Conservation (phyloP, 2,329 filamentous ascomycete genomes). For the Diaporthe capsici region DNA sequence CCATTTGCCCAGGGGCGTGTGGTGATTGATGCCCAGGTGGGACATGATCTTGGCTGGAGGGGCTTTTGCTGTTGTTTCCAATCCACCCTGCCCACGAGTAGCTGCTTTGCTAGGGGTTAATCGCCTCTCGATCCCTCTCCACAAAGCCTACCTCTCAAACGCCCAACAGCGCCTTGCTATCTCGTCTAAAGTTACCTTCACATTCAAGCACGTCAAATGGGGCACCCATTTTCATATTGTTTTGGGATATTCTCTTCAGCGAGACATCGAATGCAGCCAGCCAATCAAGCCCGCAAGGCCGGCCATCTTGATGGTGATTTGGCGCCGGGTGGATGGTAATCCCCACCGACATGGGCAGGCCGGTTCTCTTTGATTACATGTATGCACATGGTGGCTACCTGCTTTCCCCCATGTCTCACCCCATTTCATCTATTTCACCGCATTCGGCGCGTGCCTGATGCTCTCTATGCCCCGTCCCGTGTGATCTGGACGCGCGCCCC, state of each 20-base stretch:
- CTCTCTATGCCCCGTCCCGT: neutral
- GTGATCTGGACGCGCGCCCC: neutral
- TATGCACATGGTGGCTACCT: neutral
- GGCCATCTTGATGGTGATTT: constrained; percentile 10
- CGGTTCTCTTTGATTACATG: constrained; percentile 9
- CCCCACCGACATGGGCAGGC: constrained; percentile 12
- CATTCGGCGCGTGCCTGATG: constrained; percentile 7
- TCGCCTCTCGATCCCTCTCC: neutral
- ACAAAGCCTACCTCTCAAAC: neutral
- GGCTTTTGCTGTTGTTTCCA: neutral
- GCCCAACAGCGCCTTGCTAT: neutral
- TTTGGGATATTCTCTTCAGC: neutral
- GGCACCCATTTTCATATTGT: neutral
- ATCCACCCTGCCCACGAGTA: neutral
- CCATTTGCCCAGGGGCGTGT: neutral
- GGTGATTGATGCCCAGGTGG: neutral
- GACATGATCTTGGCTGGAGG: constrained; percentile 3
- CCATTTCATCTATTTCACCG: constrained; percentile 13
- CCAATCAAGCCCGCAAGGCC: constrained; percentile 23
- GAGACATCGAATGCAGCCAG: neutral
- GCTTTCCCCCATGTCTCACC: constrained; percentile 19
- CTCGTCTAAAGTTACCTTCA: constrained; percentile 6
- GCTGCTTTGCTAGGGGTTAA: neutral
- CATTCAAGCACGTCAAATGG: neutral
- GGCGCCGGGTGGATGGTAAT: constrained; percentile 17